phyloP scores from a whole-genome alignment of 768 basidiomycete genomes.

The Fomitopsis pulvina region DNA sequence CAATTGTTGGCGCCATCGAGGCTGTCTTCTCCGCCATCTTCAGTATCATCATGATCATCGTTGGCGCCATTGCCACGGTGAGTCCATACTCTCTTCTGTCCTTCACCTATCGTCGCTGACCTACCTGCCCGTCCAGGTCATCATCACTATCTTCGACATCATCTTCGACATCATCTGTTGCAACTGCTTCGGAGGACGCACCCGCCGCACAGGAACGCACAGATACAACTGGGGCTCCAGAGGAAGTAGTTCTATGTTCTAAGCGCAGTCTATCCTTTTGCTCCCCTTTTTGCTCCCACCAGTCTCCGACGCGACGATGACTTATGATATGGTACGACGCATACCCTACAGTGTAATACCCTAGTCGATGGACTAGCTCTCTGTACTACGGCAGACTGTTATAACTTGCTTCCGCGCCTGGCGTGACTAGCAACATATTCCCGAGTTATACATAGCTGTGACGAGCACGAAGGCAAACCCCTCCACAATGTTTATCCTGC shows the following conservation, averaged over 20 bases:
- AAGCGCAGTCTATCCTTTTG: background rate
- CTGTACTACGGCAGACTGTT: no score
- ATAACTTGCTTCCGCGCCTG: no score
- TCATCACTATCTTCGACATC: constrained; percentile 59
- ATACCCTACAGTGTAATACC: no score
- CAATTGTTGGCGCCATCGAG: constrained; percentile 56
- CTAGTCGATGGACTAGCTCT: no score
- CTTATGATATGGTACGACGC: no score
- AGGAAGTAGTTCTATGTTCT: constrained; percentile 5
- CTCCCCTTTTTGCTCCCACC: background rate
- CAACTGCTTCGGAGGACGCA: constrained; percentile 27
- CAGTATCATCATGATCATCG: constrained; percentile 50
- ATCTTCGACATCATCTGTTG: constrained; percentile 45
- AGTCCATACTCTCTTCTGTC: constrained; percentile 15
- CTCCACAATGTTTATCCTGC: no score
- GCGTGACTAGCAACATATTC: no score
- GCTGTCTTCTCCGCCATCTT: constrained; percentile 58
- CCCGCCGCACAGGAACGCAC: constrained; percentile 20
- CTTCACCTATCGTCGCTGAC: background rate
- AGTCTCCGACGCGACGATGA: no score
- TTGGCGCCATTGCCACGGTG: constrained; percentile 54
- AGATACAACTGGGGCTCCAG: constrained; percentile 19
- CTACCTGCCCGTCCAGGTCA: constrained; percentile 36
- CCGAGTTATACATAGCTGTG: no score
- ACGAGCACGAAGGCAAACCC: no score